These are phyloP conservation scores for Coemansia sp. DNA, from an alignment of 192 early-diverging fungal species.

Conservation along the genomic window DNA sequence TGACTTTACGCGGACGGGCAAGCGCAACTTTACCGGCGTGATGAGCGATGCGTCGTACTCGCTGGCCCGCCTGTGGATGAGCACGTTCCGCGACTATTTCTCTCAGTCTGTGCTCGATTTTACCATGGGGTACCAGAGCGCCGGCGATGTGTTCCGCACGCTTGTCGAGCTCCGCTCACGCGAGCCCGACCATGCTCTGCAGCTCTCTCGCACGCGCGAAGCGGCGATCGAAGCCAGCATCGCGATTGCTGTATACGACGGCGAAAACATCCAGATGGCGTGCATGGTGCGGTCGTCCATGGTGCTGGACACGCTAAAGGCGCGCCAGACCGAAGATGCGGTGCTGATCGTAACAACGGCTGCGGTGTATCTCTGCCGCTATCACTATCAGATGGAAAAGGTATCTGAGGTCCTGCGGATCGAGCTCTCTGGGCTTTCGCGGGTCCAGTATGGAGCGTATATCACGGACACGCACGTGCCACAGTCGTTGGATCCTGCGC, in stretches of 20 bases:
- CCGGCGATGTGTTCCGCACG: constrained; percentile 37
- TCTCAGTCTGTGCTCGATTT: constrained; percentile 56
- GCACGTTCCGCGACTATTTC: constrained; percentile 72
- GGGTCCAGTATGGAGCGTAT: constrained; percentile 59
- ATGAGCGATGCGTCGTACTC: constrained; percentile 78
- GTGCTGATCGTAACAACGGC: constrained; percentile 62
- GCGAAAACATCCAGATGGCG: constrained; percentile 59
- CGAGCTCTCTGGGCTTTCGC: constrained; percentile 55
- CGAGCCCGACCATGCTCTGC: constrained; percentile 36
- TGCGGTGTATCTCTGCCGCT: constrained; percentile 68
- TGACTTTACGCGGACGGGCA: constrained; percentile 74
- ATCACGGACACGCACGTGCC: constrained; percentile 43
- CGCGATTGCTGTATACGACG: constrained; percentile 62
- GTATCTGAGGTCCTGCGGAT: constrained; percentile 63
- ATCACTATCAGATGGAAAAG: constrained; percentile 66
- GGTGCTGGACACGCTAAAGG: constrained; percentile 51
- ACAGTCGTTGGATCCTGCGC: constrained; percentile 30
- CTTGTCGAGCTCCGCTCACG: constrained; percentile 46
- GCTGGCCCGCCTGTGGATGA: constrained; percentile 69
- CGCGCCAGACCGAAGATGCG: constrained; percentile 58
- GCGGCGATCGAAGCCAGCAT: constrained; percentile 55
- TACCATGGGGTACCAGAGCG: constrained; percentile 34
- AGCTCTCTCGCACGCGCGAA: constrained; percentile 25
- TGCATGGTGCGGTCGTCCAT: constrained; percentile 63
- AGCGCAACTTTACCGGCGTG: constrained; percentile 68